Evolutionary conservation across 129 eudicot species (phyloP).

Genomic region (Arctium minus): DNA sequence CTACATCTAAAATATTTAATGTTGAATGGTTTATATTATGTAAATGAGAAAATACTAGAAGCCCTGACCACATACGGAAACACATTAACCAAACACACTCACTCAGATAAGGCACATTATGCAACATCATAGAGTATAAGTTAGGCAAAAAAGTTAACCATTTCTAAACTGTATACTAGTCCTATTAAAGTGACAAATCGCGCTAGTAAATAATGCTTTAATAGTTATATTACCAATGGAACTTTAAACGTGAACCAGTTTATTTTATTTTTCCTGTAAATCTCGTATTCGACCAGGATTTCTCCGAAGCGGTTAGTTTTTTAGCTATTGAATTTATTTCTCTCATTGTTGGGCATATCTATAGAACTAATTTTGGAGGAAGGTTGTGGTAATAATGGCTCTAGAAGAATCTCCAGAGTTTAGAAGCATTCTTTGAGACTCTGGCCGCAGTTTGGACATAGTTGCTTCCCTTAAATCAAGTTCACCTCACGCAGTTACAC

Average conservation of each 20-base stretch:
- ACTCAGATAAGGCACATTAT: background rate
- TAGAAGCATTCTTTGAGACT: too few relatives aligned
- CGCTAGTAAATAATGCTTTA: background rate
- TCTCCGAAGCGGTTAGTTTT: too few relatives aligned
- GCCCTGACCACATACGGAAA: background rate
- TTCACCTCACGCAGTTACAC: background rate
- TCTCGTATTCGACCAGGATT: too few relatives aligned
- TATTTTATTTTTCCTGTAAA: too few relatives aligned
- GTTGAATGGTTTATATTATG: background rate
- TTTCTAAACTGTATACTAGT: background rate
- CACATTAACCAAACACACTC: slow-evolving; percentile 2
- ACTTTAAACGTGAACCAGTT: background rate
- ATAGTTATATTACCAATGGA: background rate
- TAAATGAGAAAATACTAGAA: background rate
- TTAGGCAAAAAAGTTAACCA: background rate
- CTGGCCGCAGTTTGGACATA: background rate
- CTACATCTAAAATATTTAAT: background rate
- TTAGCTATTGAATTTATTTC: too few relatives aligned
- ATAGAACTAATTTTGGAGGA: too few relatives aligned
- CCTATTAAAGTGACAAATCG: background rate
- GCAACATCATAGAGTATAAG: slow-evolving; percentile 10
- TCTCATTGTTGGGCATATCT: too few relatives aligned
- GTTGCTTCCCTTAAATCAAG: background rate
- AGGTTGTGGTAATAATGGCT: too few relatives aligned
- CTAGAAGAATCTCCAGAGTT: too few relatives aligned